phyloP scores from a whole-genome alignment of 2,329 filamentous ascomycete species.

The Pseudogymnoascus sp. region DNA sequence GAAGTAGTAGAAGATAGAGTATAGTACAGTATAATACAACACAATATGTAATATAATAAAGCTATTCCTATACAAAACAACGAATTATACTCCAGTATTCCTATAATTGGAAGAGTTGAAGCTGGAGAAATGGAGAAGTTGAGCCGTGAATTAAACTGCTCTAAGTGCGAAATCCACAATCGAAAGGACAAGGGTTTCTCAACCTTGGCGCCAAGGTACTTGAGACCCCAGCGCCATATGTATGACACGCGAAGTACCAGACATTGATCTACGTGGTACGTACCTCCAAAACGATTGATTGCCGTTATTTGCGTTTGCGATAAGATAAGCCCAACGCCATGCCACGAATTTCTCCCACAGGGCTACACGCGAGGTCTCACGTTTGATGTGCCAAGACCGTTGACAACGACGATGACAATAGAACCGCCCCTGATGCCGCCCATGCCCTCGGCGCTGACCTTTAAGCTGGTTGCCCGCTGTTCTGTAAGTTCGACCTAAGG shows the following conservation, averaged over 20 bases:
- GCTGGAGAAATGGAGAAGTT: background rate
- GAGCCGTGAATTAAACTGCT: background rate
- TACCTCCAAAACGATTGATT: background rate
- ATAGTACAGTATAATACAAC: background rate
- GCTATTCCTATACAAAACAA: background rate
- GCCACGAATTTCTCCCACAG: background rate
- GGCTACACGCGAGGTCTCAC: background rate
- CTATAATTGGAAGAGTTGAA: background rate
- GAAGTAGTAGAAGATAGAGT: background rate
- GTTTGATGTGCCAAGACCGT: background rate
- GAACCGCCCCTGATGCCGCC: conserved; percentile 21
- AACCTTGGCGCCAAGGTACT: background rate
- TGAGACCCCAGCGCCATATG: background rate
- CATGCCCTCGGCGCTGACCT: conserved; percentile 61
- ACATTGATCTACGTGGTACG: background rate
- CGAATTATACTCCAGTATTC: background rate
- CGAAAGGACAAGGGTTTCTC: background rate
- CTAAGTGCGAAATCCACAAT: background rate
- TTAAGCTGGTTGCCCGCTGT: conserved; percentile 70
- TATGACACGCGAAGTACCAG: background rate
- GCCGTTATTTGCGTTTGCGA: background rate
- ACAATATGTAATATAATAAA: background rate
- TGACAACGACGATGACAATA: conserved; percentile 39
- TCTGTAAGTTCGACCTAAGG: conserved; percentile 50
- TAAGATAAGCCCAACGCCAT: background rate